Evolutionary conservation across 495 filamentous ascomycete species (phyloP), one percentile per base, ranked within the genome.

Genomic region (Podospora bellae-mahoneyi): DNA sequence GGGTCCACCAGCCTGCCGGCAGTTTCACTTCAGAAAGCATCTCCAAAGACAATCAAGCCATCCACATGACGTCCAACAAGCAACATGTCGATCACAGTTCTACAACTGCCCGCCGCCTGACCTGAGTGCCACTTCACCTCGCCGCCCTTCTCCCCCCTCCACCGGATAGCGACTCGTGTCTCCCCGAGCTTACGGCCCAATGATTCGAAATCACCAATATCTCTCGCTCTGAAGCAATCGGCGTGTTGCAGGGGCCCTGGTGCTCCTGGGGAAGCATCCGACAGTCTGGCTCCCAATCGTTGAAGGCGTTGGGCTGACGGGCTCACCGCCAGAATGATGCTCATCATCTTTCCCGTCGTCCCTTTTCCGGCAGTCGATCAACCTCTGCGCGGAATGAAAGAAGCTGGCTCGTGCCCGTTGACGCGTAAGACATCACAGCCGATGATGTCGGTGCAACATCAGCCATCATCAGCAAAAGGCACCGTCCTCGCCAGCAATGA

Each of bases 251-350:
- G 32, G 56, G 64, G 60, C 59, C 9, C 39, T 48, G 39, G 6
- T 48, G 7, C 30, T 10, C 2, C 39, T 48, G 39, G 39, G 39
- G 39, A 48, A 48, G 48, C 13, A 62, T 62, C 65, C 59, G 48
- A 39, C 48, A 5, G 65, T 62, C 65, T 62, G 48, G 44, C 65
- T 53, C 28, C 34, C 64, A 54, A 15, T 13, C 5, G 59, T 19
- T n/a, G 28, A 39, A 53, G 13, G 60, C 27, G 60, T 59, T 58
- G 55, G 23, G 55, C 62, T 34, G 48, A 53, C 57, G 30, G 62
- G 32, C 55, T 70, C 64, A 66, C 68, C 68, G 68, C 68, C 64
- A 65, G 39, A 69, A 60, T 39, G 9, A 18, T 39, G 56, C 32
- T 58, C 23, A 20, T 15, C 55, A 58, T 58, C 55, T 58, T n/a